These are phyloP conservation scores for Tylopilus intermedius DNA, from an alignment of 768 basidiomycete genomes.

Conservation along the genomic window DNA sequence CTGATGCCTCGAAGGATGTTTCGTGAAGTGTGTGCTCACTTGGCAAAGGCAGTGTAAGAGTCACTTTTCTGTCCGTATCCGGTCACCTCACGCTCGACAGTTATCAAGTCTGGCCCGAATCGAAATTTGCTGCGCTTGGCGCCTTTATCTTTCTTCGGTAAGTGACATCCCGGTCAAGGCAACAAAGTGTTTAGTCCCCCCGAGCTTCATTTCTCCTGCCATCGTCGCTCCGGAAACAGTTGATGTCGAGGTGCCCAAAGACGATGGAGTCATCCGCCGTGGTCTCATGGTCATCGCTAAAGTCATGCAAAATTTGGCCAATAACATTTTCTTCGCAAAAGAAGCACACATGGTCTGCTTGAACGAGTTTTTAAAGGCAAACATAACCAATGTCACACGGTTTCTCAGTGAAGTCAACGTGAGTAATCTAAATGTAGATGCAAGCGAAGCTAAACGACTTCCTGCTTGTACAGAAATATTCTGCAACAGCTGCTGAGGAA, in stretches of 20 bases:
- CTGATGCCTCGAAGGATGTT: slow-evolving; percentile 56
- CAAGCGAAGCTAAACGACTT: not conserved
- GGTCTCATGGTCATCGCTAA: slow-evolving; percentile 86
- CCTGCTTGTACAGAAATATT: slow-evolving; percentile 37
- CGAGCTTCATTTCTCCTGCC: slow-evolving; percentile 86
- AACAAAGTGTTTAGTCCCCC: not conserved
- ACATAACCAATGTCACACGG: slow-evolving; percentile 68
- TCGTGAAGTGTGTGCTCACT: slow-evolving; percentile 81
- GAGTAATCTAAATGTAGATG: slow-evolving; percentile 14
- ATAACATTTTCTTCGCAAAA: slow-evolving; percentile 91
- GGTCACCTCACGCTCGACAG: slow-evolving; percentile 31
- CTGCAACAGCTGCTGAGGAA: slow-evolving; percentile 45
- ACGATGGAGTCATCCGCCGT: slow-evolving; percentile 57
- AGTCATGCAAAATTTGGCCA: slow-evolving; percentile 88
- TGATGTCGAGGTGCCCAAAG: slow-evolving; percentile 74
- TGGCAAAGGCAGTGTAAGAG: slow-evolving; percentile 71
- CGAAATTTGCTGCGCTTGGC: slow-evolving; percentile 77
- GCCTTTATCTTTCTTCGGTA: slow-evolving; percentile 90
- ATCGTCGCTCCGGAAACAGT: slow-evolving; percentile 82
- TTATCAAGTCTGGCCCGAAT: slow-evolving; percentile 66
- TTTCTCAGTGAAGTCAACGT: slow-evolving; percentile 77
- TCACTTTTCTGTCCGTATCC: not conserved
- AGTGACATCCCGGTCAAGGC: slow-evolving; percentile 5
- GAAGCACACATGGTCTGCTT: slow-evolving; percentile 80
- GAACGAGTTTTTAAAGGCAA: slow-evolving; percentile 67